Conservation (phyloP, 257 asterid genomes). For the Penstemon eatonii region DNA sequence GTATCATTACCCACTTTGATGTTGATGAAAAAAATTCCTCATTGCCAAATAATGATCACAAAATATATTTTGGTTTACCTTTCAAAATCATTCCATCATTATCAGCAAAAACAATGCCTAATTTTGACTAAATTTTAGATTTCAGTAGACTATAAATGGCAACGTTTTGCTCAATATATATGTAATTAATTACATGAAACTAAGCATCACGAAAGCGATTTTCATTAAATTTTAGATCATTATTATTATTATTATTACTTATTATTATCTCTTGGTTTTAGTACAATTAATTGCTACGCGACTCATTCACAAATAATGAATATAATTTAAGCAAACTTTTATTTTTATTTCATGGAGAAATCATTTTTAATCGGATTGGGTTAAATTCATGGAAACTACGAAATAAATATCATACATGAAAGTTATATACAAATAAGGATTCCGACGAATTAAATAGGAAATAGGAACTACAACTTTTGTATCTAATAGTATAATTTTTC, state of each 20-base stretch:
- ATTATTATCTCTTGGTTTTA: neutral
- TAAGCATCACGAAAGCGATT: neutral
- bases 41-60: neutral
- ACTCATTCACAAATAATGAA: no score
- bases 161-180: slow-evolving; percentile 8
- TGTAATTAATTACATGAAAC: neutral
- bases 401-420: no score
- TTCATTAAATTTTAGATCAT: neutral
- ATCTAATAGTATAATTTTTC: no score
- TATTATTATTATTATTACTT: no score
- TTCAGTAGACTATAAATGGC: slow-evolving; percentile 4
- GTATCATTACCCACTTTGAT: slow-evolving; percentile 16
- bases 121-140: slow-evolving; percentile 21
- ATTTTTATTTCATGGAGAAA: no score
- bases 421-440: no score
- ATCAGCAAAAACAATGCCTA: slow-evolving; percentile 17
- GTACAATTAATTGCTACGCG: neutral
- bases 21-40: neutral
- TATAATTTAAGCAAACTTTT: no score
- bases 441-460: no score
- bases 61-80: slow-evolving; percentile 10
- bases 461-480: no score
- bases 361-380: no score
- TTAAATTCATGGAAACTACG: no score
- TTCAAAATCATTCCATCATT: slow-evolving; percentile 33